Percentiles rank a stretch among this genome's conserved stretches.
These are phyloP conservation scores for Cornus kousa DNA, from an alignment of 148 eudicot species.

Conservation along the genomic window DNA sequence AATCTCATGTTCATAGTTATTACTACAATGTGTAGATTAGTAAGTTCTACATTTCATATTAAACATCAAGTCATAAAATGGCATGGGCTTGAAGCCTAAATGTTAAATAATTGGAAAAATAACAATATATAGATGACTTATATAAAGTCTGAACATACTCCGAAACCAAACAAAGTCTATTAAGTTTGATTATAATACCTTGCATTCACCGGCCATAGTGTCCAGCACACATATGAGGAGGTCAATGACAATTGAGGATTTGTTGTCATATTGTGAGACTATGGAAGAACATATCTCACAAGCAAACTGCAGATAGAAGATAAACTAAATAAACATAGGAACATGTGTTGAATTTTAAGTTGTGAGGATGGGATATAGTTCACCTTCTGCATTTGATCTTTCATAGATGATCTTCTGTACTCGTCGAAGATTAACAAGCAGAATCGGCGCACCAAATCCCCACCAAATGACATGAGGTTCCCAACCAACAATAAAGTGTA, in stretches of 20 bases:
- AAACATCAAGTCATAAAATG: background rate
- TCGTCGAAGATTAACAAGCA: conserved; percentile 44
- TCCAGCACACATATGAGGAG: conserved; percentile 30
- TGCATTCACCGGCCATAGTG: conserved; percentile 29
- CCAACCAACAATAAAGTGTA: conserved; percentile 48
- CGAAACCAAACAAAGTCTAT: background rate
- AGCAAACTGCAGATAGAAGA: conserved; percentile 33
- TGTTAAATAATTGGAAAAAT: background rate
- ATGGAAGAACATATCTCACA: conserved; percentile 37
- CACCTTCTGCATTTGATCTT: conserved; percentile 59
- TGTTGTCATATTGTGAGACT: conserved; percentile 30
- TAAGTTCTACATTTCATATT: background rate
- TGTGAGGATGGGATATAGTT: conserved; percentile 5
- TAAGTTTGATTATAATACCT: conserved; percentile 29
- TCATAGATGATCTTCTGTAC: conserved; percentile 40
- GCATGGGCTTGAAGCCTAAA: background rate
- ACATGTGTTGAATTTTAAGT: background rate
- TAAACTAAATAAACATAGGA: background rate
- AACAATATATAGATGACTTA: too few species aligned
- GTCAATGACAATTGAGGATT: conserved; percentile 14
- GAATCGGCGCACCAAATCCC: conserved; percentile 42
- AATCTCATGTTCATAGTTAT: background rate
- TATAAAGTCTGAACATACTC: background rate
- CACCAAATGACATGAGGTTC: conserved; percentile 34
- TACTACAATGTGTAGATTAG: background rate